A percentile compares a stretch with the other conserved stretches of the same genome.
Conservation (phyloP, 2,329 filamentous ascomycete species). For the Cladorrhinum sp. region DNA sequence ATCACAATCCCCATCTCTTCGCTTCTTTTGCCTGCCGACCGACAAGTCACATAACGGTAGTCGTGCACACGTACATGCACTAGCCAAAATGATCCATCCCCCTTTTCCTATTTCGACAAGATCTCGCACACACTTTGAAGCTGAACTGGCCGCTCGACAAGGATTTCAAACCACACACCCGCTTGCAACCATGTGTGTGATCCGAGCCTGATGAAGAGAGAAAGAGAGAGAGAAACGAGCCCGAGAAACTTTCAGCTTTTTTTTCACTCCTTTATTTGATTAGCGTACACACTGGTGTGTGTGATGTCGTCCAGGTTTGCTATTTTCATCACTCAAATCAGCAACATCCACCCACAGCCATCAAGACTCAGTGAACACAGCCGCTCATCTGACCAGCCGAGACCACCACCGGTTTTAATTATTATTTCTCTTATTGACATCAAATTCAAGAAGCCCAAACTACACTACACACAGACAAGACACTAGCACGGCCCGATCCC, state of each 20-base stretch:
- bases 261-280: neutral
- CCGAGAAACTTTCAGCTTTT: neutral
- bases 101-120: no score
- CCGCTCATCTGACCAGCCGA: neutral
- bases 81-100: no score
- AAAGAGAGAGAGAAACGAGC: no score
- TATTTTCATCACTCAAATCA: neutral
- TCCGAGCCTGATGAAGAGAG: neutral
- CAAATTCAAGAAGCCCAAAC: neutral
- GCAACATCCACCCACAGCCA: neutral
- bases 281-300: neutral
- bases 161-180: neutral
- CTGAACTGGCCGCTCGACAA: neutral
- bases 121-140: neutral
- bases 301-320: no score
- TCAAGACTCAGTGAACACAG: neutral
- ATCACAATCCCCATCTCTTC: conserved; percentile 25
- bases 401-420: no score
- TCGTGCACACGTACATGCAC: no score
- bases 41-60: conserved; percentile 43
- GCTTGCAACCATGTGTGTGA: neutral
- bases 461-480: no score
- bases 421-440: neutral
- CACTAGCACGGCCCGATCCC: neutral
- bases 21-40: conserved; percentile 56